These are phyloP conservation scores for Zychaea mexicana DNA, from an alignment of 371 early-diverging fungal genomes.

Conservation along the genomic window DNA sequence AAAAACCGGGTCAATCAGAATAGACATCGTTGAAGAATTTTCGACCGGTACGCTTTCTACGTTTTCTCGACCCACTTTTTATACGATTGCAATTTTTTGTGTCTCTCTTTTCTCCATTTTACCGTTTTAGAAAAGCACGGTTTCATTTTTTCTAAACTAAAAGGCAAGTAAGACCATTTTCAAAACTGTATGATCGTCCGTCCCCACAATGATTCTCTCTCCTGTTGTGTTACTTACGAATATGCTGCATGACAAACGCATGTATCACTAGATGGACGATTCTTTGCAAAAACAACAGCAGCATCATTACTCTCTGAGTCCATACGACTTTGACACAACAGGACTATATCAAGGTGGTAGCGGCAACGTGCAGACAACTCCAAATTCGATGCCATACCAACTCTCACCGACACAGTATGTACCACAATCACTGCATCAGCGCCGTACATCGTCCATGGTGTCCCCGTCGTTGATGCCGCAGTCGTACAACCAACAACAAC, in stretches of 20 bases:
- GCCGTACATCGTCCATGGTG: not conserved
- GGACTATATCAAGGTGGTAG: not conserved
- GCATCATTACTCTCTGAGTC: not conserved
- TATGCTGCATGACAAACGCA: not conserved
- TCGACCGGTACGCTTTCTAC: not conserved
- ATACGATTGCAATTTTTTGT: not conserved
- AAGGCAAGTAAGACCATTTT: not conserved
- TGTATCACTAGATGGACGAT: not conserved
- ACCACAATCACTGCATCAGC: not conserved
- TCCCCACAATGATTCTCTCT: not conserved
- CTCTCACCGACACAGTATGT: slow-evolving; percentile 1
- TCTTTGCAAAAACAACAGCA: not conserved
- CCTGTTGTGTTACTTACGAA: not conserved
- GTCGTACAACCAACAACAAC: not conserved
- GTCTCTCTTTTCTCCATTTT: too few relatives aligned
- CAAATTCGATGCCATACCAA: not conserved
- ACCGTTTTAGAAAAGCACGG: not conserved
- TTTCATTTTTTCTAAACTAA: not conserved
- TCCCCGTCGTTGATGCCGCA: not conserved
- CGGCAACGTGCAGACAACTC: not conserved
- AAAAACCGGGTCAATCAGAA: not conserved
- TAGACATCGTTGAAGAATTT: not conserved
- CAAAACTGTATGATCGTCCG: not conserved
- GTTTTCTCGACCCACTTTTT: not conserved
- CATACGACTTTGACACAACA: not conserved